phyloP scores from a whole-genome alignment of 1,284 basidiomycete genomes.

The Polyporus tsugae region DNA sequence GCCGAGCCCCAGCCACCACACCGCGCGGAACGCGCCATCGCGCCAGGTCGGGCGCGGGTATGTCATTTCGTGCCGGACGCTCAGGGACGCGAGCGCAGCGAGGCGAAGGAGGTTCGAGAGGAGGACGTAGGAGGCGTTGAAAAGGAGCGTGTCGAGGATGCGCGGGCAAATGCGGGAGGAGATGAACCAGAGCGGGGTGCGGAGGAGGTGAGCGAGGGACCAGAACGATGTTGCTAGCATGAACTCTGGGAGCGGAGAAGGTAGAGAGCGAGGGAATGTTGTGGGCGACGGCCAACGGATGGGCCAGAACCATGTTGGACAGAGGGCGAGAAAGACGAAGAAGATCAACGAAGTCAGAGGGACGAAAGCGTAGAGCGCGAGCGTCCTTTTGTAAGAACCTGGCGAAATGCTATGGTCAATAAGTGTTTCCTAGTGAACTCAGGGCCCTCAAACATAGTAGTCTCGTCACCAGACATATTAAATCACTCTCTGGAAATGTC shows the following conservation, averaged over 20 bases:
- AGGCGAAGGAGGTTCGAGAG: slow-evolving; percentile 63
- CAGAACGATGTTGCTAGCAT: slow-evolving; percentile 66
- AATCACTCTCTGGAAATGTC: too few relatives aligned
- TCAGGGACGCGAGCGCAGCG: slow-evolving; percentile 60
- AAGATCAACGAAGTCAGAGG: slow-evolving; percentile 59
- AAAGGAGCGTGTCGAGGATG: slow-evolving; percentile 52
- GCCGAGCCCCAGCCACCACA: slow-evolving; percentile 79
- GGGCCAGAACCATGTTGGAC: slow-evolving; percentile 58
- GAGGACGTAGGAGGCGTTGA: slow-evolving; percentile 57
- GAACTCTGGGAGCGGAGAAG: slow-evolving; percentile 67
- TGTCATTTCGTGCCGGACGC: slow-evolving; percentile 55
- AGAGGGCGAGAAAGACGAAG: slow-evolving; percentile 56
- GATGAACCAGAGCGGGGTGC: slow-evolving; percentile 56
- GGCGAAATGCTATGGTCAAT: background rate
- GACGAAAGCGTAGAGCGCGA: slow-evolving; percentile 63
- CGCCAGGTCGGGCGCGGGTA: slow-evolving; percentile 56
- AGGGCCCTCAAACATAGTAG: background rate
- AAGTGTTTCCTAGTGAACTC: too few relatives aligned
- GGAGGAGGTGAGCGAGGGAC: slow-evolving; percentile 64
- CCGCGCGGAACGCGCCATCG: slow-evolving; percentile 65
- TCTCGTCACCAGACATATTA: too few relatives aligned
- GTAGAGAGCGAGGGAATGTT: slow-evolving; percentile 56
- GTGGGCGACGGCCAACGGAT: slow-evolving; percentile 43
- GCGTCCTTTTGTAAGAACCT: slow-evolving; percentile 68
- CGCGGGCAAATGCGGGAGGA: slow-evolving; percentile 40